Base-by-base conservation (phyloP, 306 rosid genomes). In the Begonia masoniana region DNA sequence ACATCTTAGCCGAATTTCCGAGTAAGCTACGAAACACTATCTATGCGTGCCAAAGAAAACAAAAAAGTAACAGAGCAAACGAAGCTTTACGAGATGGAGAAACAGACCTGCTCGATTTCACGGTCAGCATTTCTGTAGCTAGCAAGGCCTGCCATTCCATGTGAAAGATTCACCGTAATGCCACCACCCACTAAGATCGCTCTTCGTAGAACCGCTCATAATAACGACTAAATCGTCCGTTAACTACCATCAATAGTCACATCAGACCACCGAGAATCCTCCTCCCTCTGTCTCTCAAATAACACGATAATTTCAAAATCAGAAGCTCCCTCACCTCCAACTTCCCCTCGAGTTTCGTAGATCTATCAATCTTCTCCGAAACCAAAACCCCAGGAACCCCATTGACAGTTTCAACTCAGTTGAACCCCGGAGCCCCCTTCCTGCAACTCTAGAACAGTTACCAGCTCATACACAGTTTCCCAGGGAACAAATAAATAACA, bases 61-160 rank as follows among this genome's bases (percentile, higher is more conserved):
- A 31, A 31, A 31, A 6, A 7, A 31, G 39, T 31, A 31, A 31
- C 39, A 31, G 39, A 31, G 39, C 7, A 31, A 31, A 3, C 39
- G 39, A 5, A 31, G 9, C 9, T 31, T 31, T 21, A 21, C 2
- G 47, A 71, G 36, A 61, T 47, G 47, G 57, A 63, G 17, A 69
- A 35, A 62, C 15, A 55, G 64, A 76, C 87, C 80, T 82, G 96
- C 65, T 83, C 78, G 73, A 79, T 70, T 80, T 86, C 82, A 77
- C 99, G 88, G 80, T 81, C 77, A 74, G 93, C 95, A 81, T 79
- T 92, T 72, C 86, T 84, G 76, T 65, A 78, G 88, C 76, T 77
- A 79, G 57, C 91, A 92, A 87, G 99, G 86, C 86, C 96, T 84
- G 95, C 94, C 96, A 92, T 83, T 86, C 96, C 91, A 92, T 77